Conservation (phyloP, 257 asterid genomes). For the Capsicum chinense region DNA sequence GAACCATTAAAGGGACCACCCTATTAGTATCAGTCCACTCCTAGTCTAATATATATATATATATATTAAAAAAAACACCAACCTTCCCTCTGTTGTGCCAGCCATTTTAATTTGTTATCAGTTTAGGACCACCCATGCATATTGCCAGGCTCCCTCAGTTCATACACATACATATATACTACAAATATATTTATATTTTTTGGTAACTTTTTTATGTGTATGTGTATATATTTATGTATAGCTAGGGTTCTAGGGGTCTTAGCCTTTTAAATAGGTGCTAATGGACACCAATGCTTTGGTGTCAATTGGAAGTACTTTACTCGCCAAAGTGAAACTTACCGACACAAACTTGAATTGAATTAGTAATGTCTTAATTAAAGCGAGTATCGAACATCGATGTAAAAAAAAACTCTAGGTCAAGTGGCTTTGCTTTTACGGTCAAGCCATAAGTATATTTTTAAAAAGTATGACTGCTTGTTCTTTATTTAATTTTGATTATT, state of each 20-base stretch:
- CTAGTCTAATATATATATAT: neutral
- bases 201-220: neutral
- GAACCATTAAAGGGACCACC: constrained; percentile 41
- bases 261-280: neutral
- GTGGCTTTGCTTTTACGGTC: neutral
- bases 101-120: constrained; percentile 9
- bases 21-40: constrained; percentile 30
- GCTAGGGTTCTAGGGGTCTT: neutral
- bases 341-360: neutral
- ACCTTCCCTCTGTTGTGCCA: constrained; percentile 13
- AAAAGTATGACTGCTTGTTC: constrained; percentile 8
- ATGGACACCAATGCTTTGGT: constrained; percentile 22
- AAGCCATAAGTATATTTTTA: neutral
- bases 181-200: neutral
- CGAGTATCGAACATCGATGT: too few relatives aligned
- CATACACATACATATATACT: neutral
- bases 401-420: neutral
- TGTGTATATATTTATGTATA: neutral
- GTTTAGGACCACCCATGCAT: constrained; percentile 37
- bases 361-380: neutral
- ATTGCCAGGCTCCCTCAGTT: constrained; percentile 7
- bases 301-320: neutral
- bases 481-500: neutral
- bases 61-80: too few relatives aligned
- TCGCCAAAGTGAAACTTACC: neutral